Base-by-base conservation (phyloP, 805 yeast species). In the Metschnikowia baotianmanensis region DNA sequence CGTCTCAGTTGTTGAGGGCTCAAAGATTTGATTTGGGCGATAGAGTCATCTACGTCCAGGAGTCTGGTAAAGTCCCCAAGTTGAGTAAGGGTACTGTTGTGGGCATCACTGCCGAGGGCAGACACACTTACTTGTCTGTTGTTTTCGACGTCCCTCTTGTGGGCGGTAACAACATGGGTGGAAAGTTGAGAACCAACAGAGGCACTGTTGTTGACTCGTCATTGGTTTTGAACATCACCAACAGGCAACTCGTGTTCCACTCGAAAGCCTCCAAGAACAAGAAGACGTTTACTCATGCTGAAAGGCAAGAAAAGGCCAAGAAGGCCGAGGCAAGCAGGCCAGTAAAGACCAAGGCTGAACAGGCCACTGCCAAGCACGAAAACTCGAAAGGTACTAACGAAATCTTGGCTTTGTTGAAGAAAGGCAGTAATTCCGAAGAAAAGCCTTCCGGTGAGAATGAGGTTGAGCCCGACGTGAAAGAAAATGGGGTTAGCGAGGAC, bases 51-150 rank as follows among this genome's bases (percentile, higher is more conserved):
- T 89, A 86, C 51, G 85, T 88, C 17, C 83, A 84, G 52, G 86
- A 82, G 52, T 80, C 86, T 18, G 98, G 98, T 37, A 88, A 86
- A 56, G 96, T 90, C 12, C 96, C 96, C 20, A 64, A 82, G 42
- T 88, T 84, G 57, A 75, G 86, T 19, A 84, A 84, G 55, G 99
- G 99, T 59, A 89, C 96, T 1, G 95, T 93, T 40, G 83, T 86
- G 36, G 83, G 85, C 7, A 69, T 76, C 41, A 65, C 64, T 18
- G 63, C 76, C 4, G 70, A 78, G 29, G 87, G 86, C 30, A 73
- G 78, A 25, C 77, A 81, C 51, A 72, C 78, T 25, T 76, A 82
- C 1, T 68, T 93, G 42, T 88, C 85, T 48, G 82, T 93, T 37
- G 62, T 93, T 26, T 93, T 91, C 71, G 99, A 93, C 57, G 65